A percentile compares a stretch with the other conserved stretches of the same genome.
Evolutionary conservation across 2,329 filamentous ascomycete genomes (phyloP).

Genomic region (Trichoderma sp.): DNA sequence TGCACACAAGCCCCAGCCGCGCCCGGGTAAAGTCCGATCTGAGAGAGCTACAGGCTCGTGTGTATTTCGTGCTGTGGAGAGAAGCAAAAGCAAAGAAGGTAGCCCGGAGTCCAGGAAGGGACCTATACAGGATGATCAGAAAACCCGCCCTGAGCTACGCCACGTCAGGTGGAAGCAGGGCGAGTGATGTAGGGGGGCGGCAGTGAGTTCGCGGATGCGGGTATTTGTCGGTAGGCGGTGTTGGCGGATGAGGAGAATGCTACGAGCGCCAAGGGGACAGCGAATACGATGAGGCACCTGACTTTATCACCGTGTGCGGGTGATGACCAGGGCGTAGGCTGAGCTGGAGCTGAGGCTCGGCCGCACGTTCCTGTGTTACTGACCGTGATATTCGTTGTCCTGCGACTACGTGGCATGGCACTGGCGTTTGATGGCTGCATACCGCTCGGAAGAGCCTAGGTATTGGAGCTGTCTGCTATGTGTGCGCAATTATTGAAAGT

Average conservation of each 20-base stretch:
- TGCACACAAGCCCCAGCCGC: not conserved
- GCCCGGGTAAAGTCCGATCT: not conserved
- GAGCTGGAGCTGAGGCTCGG: not conserved
- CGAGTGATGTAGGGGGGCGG: conserved; percentile 11
- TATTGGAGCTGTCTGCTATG: not conserved
- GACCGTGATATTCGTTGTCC: conserved; percentile 1
- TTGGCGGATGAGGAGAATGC: not conserved
- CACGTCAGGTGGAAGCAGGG: conserved; percentile 21
- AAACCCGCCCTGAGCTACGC: not conserved
- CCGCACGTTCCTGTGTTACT: not conserved
- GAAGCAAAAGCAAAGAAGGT: too few relatives aligned
- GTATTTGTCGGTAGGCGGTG: not conserved
- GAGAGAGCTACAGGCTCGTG: not conserved
- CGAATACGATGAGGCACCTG: not conserved
- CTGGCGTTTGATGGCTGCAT: not conserved
- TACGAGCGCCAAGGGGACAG: not conserved
- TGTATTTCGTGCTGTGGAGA: not conserved
- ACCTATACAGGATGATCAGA: not conserved
- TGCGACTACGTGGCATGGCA: conserved; percentile 12
- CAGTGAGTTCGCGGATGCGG: not conserved
- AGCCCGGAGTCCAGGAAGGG: not conserved
- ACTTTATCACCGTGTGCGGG: conserved; percentile 7
- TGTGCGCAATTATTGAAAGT: not conserved
- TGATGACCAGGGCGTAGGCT: not conserved
- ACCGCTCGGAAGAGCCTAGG: not conserved